A percentile compares a stretch with the other conserved stretches of the same genome.
Evolutionary conservation across 352 stramenopile species (phyloP).

Genomic region (Plasmopara muralis): DNA sequence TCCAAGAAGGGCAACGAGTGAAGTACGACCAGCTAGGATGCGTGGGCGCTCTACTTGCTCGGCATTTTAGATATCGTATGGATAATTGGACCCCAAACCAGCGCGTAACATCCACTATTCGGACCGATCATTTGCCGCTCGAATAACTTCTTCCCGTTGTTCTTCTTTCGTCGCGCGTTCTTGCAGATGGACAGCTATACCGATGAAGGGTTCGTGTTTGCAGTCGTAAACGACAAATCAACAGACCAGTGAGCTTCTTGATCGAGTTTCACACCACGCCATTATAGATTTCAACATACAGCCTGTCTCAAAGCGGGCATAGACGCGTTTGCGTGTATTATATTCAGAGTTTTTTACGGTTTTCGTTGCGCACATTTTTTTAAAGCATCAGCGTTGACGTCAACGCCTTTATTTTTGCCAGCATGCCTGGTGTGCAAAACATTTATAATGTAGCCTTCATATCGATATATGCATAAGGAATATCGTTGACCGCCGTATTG

Average conservation of each 20-base stretch:
- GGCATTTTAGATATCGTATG: background rate
- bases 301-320: background rate
- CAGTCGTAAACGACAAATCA: background rate
- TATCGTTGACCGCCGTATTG: no score
- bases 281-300: background rate
- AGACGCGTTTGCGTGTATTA: background rate
- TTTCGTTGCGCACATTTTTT: background rate
- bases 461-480: no score
- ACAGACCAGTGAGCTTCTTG: background rate
- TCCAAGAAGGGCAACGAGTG: background rate
- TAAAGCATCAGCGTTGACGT: background rate
- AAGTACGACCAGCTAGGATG: background rate
- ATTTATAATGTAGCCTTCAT: background rate
- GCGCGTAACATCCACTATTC: no score
- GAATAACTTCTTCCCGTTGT: background rate
- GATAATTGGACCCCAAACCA: background rate
- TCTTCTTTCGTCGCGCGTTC: background rate
- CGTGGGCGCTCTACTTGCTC: background rate
- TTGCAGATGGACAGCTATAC: background rate
- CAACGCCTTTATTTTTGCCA: background rate
- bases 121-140: background rate
- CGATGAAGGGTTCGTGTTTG: background rate
- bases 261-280: background rate
- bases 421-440: background rate
- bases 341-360: background rate